Evolutionary conservation across 2,329 filamentous ascomycete genomes (phyloP).

Genomic region (Trichoderma semiorbis): DNA sequence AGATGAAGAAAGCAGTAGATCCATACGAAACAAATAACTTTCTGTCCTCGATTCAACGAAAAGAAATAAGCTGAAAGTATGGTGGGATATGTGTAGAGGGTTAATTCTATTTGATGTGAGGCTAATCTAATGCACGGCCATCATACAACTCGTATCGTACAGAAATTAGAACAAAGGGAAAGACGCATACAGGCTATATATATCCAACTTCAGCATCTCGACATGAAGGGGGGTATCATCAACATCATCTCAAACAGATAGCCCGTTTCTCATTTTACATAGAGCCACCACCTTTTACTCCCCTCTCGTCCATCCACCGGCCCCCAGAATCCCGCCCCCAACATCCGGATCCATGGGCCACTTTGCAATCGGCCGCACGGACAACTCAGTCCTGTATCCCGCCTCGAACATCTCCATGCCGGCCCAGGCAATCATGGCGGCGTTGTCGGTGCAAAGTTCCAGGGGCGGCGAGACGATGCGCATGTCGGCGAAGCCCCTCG

Average conservation of each 20-base stretch:
- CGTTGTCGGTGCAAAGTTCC: constrained; percentile 86
- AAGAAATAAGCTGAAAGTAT: neutral
- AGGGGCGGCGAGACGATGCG: constrained; percentile 70
- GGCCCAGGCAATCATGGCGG: constrained; percentile 95
- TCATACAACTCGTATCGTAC: neutral
- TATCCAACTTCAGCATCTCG: neutral
- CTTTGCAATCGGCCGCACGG: constrained; percentile 57
- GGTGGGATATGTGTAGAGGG: neutral
- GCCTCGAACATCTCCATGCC: constrained; percentile 87
- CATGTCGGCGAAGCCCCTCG: constrained; percentile 61
- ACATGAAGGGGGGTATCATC: neutral
- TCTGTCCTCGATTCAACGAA: neutral
- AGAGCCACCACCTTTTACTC: neutral
- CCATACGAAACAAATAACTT: neutral
- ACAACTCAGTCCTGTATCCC: constrained; percentile 65
- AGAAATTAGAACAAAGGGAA: neutral
- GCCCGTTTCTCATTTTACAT: neutral
- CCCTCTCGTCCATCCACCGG: constrained; percentile 43
- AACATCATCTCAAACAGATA: neutral
- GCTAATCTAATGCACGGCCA: neutral
- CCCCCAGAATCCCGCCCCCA: constrained; percentile 62
- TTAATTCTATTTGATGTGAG: neutral
- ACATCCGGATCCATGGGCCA: constrained; percentile 69
- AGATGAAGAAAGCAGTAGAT: neutral
- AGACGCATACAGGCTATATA: neutral